Conservation (phyloP, 345 rosid species). For the Melaleuca quinquenervia region DNA sequence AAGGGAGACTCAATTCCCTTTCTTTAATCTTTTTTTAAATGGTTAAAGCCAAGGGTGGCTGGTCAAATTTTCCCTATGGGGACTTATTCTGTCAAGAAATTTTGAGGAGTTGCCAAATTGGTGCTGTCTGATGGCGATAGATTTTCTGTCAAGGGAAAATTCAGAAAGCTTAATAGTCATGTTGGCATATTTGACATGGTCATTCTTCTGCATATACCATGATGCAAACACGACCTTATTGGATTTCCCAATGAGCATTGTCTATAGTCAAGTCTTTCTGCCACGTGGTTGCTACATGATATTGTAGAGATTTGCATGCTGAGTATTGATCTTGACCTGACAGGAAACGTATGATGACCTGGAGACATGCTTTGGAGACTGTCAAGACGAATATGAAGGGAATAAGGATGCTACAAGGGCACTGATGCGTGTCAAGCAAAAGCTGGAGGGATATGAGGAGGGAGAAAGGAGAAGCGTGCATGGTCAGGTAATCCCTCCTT, state of each 20-base stretch:
- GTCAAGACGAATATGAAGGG: conserved; percentile 69
- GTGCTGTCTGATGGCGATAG: neutral
- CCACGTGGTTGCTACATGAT: neutral
- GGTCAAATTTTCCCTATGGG: neutral
- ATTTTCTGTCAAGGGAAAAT: neutral
- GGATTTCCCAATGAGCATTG: neutral
- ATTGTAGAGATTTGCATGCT: neutral
- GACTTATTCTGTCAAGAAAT: neutral
- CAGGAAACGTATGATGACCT: conserved; percentile 69
- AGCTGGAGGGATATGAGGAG: conserved; percentile 94
- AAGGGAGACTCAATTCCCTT: neutral
- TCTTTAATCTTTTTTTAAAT: neutral
- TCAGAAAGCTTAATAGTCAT: neutral
- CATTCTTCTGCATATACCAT: neutral
- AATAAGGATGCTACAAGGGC: conserved; percentile 95
- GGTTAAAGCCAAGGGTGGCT: neutral
- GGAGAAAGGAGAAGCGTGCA: conserved; percentile 91
- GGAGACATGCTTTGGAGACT: conserved; percentile 56
- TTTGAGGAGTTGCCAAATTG: neutral
- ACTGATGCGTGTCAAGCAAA: conserved; percentile 84
- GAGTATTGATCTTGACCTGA: neutral
- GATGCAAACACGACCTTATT: neutral
- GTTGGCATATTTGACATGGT: neutral
- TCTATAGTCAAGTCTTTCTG: neutral
- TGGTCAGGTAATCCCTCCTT: conserved; percentile 56